A percentile compares a stretch with the other conserved stretches of the same genome.
phyloP scores from a whole-genome alignment of 1,139 yeast species.

The Geotrichum bryndzae region DNA sequence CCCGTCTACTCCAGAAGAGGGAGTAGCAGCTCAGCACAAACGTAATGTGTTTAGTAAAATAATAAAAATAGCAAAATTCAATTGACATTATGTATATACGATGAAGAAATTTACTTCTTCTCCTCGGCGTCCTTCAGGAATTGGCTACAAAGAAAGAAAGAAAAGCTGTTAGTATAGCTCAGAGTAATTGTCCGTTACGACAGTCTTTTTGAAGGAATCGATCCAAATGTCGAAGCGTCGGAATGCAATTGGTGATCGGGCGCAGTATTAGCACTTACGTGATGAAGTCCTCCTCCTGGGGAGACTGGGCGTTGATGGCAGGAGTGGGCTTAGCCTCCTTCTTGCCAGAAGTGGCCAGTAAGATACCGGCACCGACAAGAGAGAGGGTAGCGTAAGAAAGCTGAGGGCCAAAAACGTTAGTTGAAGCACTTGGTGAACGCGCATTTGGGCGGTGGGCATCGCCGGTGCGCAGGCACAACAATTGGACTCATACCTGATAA shows the following conservation, averaged over 20 bases:
- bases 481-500: constrained; percentile 45
- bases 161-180: neutral
- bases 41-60: neutral
- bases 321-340: constrained; percentile 55
- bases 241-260: neutral
- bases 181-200: too few relatives aligned
- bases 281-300: constrained; percentile 85
- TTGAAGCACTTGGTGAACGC: neutral
- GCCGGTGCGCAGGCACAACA: neutral
- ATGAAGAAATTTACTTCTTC: constrained; percentile 15
- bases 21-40: neutral
- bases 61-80: neutral
- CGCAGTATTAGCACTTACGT: constrained; percentile 28
- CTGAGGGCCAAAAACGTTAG: constrained; percentile 20
- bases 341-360: constrained; percentile 30
- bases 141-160: constrained; percentile 6
- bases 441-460: neutral
- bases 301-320: constrained; percentile 65
- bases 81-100: neutral
- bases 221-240: neutral
- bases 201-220: neutral
- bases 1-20: neutral
- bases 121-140: constrained; percentile 16
- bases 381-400: constrained; percentile 37
- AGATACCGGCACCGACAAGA: constrained; percentile 29